phyloP scores from a whole-genome alignment of 2,329 filamentous ascomycete species.

The Leptographium lundbergii region DNA sequence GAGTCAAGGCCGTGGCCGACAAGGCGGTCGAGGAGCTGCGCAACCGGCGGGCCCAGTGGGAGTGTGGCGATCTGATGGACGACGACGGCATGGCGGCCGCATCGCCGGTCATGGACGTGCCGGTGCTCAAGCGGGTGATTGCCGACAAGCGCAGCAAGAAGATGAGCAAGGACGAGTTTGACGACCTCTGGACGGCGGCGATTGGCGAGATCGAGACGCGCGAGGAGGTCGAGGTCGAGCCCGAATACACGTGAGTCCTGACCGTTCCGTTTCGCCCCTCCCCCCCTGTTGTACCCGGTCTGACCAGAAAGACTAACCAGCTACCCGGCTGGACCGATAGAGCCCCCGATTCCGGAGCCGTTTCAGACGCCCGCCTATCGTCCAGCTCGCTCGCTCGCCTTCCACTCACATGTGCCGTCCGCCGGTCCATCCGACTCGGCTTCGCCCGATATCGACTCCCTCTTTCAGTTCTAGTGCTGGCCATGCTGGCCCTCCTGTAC shows the following conservation, averaged over 20 bases:
- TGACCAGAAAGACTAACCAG: conserved; percentile 64
- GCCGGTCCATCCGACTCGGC: conserved; percentile 63
- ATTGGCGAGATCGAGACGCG: conserved; percentile 56
- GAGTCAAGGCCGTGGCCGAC: conserved; percentile 77
- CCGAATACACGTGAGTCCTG: conserved; percentile 38
- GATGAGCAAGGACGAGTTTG: conserved; percentile 80
- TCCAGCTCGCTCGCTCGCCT: conserved; percentile 85
- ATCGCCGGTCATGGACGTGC: conserved; percentile 49
- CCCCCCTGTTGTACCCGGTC: neutral
- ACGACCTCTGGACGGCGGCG: conserved; percentile 69
- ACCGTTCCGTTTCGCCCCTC: conserved; percentile 6
- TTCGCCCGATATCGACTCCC: conserved; percentile 79
- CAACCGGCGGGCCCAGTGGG: conserved; percentile 73
- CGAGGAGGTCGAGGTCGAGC: conserved; percentile 45
- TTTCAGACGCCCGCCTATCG: conserved; percentile 53
- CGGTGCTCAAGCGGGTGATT: conserved; percentile 66
- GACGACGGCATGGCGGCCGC: conserved; percentile 46
- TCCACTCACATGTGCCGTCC: conserved; percentile 72
- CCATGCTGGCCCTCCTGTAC: conserved; percentile 44
- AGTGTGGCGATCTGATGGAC: conserved; percentile 65
- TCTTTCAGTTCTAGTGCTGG: conserved; percentile 53
- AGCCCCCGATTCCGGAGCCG: conserved; percentile 50
- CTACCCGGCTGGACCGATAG: conserved; percentile 59
- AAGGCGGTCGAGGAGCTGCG: conserved; percentile 78
- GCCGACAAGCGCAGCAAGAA: conserved; percentile 65